Conservation (phyloP, 768 basidiomycete species). For the Dioszegia hungarica region DNA sequence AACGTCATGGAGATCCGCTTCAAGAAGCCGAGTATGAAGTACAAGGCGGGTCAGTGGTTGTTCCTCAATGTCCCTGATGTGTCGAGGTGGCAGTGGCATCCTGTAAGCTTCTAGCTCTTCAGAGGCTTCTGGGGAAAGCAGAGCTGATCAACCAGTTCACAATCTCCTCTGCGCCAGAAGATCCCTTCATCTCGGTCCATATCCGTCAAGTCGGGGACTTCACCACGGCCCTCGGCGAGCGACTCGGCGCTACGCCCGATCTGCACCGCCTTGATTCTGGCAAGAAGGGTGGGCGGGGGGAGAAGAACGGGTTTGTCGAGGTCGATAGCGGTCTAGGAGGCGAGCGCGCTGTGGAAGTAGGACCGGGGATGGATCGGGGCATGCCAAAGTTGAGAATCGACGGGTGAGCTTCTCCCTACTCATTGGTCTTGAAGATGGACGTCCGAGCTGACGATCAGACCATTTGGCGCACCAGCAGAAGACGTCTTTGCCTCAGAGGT, state of each 20-base stretch:
- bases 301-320: conserved; percentile 52
- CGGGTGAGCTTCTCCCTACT: conserved; percentile 27
- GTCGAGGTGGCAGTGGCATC: conserved; percentile 84
- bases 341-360: conserved; percentile 66
- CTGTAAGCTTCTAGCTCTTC: conserved; percentile 59
- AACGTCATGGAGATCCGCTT: conserved; percentile 92
- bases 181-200: conserved; percentile 85
- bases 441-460: conserved; percentile 53
- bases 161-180: conserved; percentile 90
- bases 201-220: conserved; percentile 69
- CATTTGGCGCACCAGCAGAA: conserved; percentile 88
- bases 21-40: conserved; percentile 83
- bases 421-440: background rate
- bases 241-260: conserved; percentile 57
- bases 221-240: conserved; percentile 67
- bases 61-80: conserved; percentile 60
- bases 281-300: background rate
- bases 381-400: conserved; percentile 38
- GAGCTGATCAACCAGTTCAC: conserved; percentile 66
- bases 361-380: conserved; percentile 48
- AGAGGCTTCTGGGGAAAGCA: too few relatives aligned
- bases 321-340: conserved; percentile 35
- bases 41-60: conserved; percentile 54
- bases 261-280: conserved; percentile 9
- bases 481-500: conserved; percentile 82